Conservation (phyloP, 2,329 filamentous ascomycete genomes). For the Teratosphaeriaceae sp. region DNA sequence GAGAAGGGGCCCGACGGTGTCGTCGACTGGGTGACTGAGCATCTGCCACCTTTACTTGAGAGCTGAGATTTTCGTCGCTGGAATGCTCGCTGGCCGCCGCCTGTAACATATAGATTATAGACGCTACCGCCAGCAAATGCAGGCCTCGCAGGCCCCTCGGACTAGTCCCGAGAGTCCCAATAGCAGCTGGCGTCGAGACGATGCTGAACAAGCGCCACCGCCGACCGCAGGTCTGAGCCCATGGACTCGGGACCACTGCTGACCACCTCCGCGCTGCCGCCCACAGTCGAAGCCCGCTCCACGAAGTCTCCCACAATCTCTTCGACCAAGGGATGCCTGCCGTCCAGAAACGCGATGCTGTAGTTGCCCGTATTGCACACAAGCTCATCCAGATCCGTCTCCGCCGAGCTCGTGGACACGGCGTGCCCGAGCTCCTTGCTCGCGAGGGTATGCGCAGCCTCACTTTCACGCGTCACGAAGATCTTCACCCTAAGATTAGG, state of each 20-base stretch:
- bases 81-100: no score
- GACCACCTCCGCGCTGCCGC: conserved; percentile 19
- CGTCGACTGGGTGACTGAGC: conserved; percentile 45
- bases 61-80: not conserved
- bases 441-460: no score
- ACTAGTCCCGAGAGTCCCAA: conserved; percentile 24
- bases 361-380: conserved; percentile 8
- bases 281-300: conserved; percentile 13
- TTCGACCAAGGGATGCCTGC: conserved; percentile 17
- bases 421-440: no score
- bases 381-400: not conserved
- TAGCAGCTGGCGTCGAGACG: conserved; percentile 15
- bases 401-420: not conserved
- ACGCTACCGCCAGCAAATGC: no score
- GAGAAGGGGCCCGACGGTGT: conserved; percentile 49
- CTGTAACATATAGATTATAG: no score
- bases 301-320: conserved; percentile 21
- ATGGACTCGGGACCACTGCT: conserved; percentile 24
- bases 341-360: conserved; percentile 17
- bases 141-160: no score
- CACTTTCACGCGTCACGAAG: conserved; percentile 52
- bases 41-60: conserved; percentile 27
- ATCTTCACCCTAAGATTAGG: conserved; percentile 46
- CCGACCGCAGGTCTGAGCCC: conserved; percentile 21
- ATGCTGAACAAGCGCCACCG: conserved; percentile 13